A percentile compares a stretch with the other conserved stretches of the same genome.
These are phyloP conservation scores for Wickerhamomyces silvicola DNA, from an alignment of 805 yeast genomes.

Conservation along the genomic window DNA sequence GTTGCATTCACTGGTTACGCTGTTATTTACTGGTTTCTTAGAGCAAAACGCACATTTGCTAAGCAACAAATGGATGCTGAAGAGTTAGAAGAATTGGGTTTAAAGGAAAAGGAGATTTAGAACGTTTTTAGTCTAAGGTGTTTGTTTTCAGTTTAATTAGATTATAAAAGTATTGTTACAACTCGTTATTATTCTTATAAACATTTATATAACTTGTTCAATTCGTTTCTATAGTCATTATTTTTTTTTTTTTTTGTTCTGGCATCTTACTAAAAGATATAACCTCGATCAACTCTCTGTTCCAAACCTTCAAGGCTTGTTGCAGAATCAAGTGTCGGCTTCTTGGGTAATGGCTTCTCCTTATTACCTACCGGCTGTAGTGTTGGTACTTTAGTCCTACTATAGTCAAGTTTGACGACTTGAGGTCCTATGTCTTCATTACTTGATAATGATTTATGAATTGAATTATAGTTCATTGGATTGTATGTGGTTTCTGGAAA, in stretches of 20 bases:
- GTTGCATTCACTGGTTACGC: constrained; percentile 39
- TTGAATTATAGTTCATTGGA: constrained; percentile 5
- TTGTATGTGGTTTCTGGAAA: constrained; percentile 15
- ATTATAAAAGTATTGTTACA: no score
- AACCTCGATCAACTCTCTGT: constrained; percentile 10
- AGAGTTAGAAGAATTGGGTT: no score
- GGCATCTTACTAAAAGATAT: no score
- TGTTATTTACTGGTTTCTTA: constrained; percentile 44
- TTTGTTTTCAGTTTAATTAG: no score
- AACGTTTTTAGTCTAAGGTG: no score
- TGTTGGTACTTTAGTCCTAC: constrained; percentile 8
- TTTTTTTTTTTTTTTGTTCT: no score
- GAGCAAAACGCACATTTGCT: constrained; percentile 28
- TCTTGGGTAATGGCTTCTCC: constrained; percentile 16
- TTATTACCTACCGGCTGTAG: constrained; percentile 8
- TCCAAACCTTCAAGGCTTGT: constrained; percentile 16
- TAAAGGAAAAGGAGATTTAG: no score
- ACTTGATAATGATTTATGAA: not conserved
- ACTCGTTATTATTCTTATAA: no score
- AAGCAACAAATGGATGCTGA: constrained; percentile 18
- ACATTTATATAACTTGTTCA: no score
- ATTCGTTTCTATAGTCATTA: no score
- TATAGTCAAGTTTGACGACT: constrained; percentile 6
- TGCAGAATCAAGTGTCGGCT: constrained; percentile 6
- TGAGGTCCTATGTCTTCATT: constrained; percentile 8